Conservation (phyloP, 441 rosid genomes). For the Erodium chrysanthum region DNA sequence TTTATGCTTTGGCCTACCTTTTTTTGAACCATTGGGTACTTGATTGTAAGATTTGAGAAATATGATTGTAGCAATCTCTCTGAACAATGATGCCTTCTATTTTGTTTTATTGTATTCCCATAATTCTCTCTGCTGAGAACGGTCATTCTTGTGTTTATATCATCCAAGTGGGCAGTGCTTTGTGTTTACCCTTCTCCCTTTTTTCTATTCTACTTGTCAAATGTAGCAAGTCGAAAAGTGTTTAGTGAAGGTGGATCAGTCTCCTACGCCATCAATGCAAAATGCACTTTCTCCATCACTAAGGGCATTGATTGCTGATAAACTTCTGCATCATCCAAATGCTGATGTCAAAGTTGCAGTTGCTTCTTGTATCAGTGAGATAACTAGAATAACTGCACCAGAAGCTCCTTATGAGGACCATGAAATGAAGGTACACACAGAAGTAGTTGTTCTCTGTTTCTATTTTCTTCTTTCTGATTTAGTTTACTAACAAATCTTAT, state of each 20-base stretch:
- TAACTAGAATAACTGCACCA: slow-evolving; percentile 96
- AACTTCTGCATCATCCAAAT: slow-evolving; percentile 60
- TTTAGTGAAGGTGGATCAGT: slow-evolving; percentile 75
- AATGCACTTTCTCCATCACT: slow-evolving; percentile 57
- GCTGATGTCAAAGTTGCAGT: slow-evolving; percentile 76
- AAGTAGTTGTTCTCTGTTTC: slow-evolving; percentile 12
- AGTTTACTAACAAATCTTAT: neutral
- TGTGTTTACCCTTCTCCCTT: neutral
- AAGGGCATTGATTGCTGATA: slow-evolving; percentile 56
- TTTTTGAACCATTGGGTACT: neutral
- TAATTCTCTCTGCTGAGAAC: neutral
- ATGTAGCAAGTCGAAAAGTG: slow-evolving; percentile 57
- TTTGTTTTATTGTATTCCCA: neutral
- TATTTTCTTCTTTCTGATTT: slow-evolving; percentile 1
- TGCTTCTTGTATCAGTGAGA: slow-evolving; percentile 94
- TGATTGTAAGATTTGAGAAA: neutral
- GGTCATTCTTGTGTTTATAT: neutral
- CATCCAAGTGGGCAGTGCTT: neutral
- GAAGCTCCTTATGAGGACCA: slow-evolving; percentile 97
- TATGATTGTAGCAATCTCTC: neutral
- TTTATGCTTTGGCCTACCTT: neutral
- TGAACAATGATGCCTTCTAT: neutral
- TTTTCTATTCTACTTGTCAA: slow-evolving; percentile 7
- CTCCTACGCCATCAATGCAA: slow-evolving; percentile 64
- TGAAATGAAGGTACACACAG: slow-evolving; percentile 58